Evolutionary conservation across 2,329 filamentous ascomycete genomes (phyloP).

Genomic region (Fusarium duplospermum): DNA sequence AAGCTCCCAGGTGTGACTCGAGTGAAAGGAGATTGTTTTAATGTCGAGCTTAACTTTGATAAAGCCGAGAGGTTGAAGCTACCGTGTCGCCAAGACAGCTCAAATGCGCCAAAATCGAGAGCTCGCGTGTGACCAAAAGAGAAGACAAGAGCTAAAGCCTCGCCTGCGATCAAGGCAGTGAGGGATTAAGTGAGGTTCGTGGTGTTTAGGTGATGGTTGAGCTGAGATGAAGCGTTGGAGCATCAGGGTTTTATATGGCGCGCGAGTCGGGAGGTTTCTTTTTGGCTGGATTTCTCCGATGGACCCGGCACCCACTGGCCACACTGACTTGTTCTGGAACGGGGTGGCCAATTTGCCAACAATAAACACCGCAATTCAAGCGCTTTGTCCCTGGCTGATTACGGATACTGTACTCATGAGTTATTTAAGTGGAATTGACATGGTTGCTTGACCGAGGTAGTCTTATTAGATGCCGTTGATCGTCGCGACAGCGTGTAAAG

Average conservation of each 20-base stretch:
- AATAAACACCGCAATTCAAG: constrained; percentile 15
- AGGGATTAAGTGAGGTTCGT: neutral
- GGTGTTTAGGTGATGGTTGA: neutral
- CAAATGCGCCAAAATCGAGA: neutral
- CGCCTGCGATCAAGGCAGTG: neutral
- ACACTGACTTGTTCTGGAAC: constrained; percentile 31
- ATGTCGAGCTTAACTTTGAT: neutral
- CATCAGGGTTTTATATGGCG: constrained; percentile 43
- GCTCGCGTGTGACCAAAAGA: neutral
- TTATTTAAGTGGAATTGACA: neutral
- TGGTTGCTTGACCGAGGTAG: neutral
- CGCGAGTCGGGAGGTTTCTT: constrained; percentile 30
- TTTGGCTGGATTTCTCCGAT: constrained; percentile 32
- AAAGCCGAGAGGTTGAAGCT: constrained; percentile 1
- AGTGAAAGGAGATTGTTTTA: neutral
- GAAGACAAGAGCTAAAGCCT: neutral
- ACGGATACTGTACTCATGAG: neutral
- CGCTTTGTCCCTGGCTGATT: neutral
- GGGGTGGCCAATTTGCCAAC: constrained; percentile 12
- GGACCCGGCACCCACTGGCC: constrained; percentile 33
- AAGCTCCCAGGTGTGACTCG: neutral
- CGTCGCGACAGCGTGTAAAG: neutral
- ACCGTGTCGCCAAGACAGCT: neutral
- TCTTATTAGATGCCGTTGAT: neutral
- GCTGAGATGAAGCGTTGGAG: constrained; percentile 31